Evolutionary conservation across 202 grass and related monocot genomes (phyloP), one percentile per base, ranked within the genome.

Genomic region (Digitaria exilis): DNA sequence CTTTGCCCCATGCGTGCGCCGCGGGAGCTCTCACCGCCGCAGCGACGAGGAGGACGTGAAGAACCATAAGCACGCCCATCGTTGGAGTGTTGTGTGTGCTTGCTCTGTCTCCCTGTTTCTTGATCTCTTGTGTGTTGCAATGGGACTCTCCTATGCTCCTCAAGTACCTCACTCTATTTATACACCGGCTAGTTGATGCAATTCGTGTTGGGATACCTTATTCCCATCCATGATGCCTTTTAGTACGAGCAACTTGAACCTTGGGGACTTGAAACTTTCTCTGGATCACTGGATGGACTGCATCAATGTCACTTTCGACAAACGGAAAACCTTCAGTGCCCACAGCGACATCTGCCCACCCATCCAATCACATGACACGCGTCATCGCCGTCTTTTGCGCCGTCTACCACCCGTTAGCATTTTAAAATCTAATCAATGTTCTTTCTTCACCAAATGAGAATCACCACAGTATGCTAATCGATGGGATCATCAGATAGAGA

Each of bases 1-100:
- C 80, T 77, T 91, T 91, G 50, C 86, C 86, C 92, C 92, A 94
- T 6, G 89, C 92, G 4, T 87, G 35, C 1, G 84, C 51, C 6
- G 65, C 34, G 0, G 86, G 92, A 26, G 81, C 81, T 6, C 44
- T 24, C 4, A 67, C 80, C 17, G 24, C 63, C 25, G 25, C 41
- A 15, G 50, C 8, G 18, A 67, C 19, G 49, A 91, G 61, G 9
- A 91, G 0, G 66, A 85, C 26, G 1, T 48, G 85, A 9, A 89
- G 54, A 29, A 91, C 44, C n/a, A 88, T 7, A 26, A 84, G 57
- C 45, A 58, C 3, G 0, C 57, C 76, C 84, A 84, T 87, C 48
- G 18, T 69, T 51, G n/a, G n/a, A n/a, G n/a, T n/a, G n/a, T n/a
- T 21, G 15, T 5, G 31, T 48, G 62, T 5, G 32, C 28, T 63